phyloP scores from a whole-genome alignment of 495 filamentous ascomycete genomes.

The Immersiella caudata region DNA sequence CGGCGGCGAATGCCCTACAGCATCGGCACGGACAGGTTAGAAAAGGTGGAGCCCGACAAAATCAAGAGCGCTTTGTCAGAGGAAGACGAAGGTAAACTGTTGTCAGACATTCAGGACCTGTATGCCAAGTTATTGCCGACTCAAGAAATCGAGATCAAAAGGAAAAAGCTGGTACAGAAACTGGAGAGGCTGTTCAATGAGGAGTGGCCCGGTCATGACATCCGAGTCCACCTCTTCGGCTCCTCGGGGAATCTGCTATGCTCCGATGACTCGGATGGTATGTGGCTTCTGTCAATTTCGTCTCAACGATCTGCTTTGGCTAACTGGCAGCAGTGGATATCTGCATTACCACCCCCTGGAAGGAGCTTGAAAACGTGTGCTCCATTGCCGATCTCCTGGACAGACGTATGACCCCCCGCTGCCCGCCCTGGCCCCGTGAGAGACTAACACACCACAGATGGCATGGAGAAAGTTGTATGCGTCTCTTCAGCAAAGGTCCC shows the following conservation, averaged over 20 bases:
- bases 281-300: constrained; percentile 34
- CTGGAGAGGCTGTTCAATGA: constrained; percentile 82
- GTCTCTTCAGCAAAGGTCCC: constrained; percentile 93
- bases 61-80: constrained; percentile 65
- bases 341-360: constrained; percentile 90
- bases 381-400: constrained; percentile 81
- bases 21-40: constrained; percentile 74
- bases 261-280: constrained; percentile 96
- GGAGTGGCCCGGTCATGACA: constrained; percentile 88
- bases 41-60: constrained; percentile 67
- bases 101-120: constrained; percentile 76
- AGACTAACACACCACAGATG: constrained; percentile 61
- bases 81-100: constrained; percentile 77
- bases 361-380: constrained; percentile 81
- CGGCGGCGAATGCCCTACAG: constrained; percentile 86
- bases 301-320: neutral
- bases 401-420: constrained; percentile 65
- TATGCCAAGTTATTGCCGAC: constrained; percentile 86
- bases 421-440: constrained; percentile 3
- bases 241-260: constrained; percentile 95
- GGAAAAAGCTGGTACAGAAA: constrained; percentile 77
- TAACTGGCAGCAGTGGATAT: constrained; percentile 76
- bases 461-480: constrained; percentile 94
- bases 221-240: constrained; percentile 91
- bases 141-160: constrained; percentile 71